These are phyloP conservation scores for Albifimbria verrucaria DNA, from an alignment of 2,329 filamentous ascomycete species.

Conservation along the genomic window DNA sequence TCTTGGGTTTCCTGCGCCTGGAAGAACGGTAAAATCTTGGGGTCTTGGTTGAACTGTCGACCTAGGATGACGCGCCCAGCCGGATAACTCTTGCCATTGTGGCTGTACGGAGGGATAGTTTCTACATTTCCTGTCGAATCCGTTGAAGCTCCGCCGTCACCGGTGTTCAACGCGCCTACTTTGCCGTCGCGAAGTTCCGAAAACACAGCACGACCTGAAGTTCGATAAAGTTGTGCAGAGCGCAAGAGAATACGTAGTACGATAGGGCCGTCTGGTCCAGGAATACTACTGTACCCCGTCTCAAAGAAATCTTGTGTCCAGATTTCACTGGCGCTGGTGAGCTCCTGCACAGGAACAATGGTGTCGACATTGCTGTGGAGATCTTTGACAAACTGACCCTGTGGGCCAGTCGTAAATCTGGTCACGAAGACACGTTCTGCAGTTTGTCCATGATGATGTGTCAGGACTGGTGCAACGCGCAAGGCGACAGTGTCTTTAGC, in stretches of 20 bases:
- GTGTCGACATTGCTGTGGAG: slow-evolving; percentile 3
- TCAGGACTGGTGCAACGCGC: slow-evolving; percentile 30
- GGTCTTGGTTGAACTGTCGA: slow-evolving; percentile 5
- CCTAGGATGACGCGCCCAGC: slow-evolving; percentile 19
- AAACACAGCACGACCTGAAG: slow-evolving; percentile 28
- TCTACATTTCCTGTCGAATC: slow-evolving; percentile 30
- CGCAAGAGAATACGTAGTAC: slow-evolving; percentile 28
- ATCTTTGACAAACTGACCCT: slow-evolving; percentile 4
- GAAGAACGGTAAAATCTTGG: slow-evolving; percentile 24
- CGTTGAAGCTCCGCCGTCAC: slow-evolving; percentile 8
- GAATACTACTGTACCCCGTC: slow-evolving; percentile 34
- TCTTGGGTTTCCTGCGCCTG: slow-evolving; percentile 30
- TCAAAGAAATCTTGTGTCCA: slow-evolving; percentile 40
- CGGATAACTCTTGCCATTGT: slow-evolving; percentile 15
- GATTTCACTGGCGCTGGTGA: slow-evolving; percentile 15
- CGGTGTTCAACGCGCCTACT: slow-evolving; percentile 26
- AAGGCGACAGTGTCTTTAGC: slow-evolving; percentile 24
- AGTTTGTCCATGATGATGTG: slow-evolving; percentile 31
- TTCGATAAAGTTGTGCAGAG: slow-evolving; percentile 22
- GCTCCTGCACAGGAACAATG: slow-evolving; percentile 5
- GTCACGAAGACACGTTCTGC: slow-evolving; percentile 19
- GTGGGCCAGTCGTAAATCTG: background rate
- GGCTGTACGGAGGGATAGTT: slow-evolving; percentile 30
- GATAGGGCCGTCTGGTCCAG: slow-evolving; percentile 28
- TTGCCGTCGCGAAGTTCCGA: slow-evolving; percentile 22